Evolutionary conservation across 2,329 filamentous ascomycete species (phyloP), one percentile per base, ranked within the genome.

Genomic region (Emergomyces pasteurianus): DNA sequence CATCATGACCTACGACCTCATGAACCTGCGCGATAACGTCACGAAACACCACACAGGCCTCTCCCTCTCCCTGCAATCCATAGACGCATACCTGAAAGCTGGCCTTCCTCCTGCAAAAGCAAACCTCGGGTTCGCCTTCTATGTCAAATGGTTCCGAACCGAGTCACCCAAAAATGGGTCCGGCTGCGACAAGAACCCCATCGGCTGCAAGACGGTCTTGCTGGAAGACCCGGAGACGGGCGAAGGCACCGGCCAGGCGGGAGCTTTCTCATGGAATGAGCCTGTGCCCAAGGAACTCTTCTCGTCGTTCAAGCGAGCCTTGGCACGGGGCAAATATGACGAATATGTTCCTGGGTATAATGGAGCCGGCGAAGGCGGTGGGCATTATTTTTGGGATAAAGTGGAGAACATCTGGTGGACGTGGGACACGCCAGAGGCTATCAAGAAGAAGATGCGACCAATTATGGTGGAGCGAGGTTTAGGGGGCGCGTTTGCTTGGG

Each of bases 401-500:
- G 64, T 74, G 5, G 77, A 83, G 65, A 73, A 80, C 60, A 70
- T 86, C 36, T 91, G 87, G 80, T 91, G 88, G 88, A 85, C 86
- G 0, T 90, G 85, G 78, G 88, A 91, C 63, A 87, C 85, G 0
- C 77, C 80, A 0, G 77, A 78, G 9, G 78, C 84, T 18, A 85
- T 91, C 58, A 65, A 71, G 18, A 75, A 77, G 60, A 91, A 91
- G 74, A 83, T 89, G 62, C 73, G 78, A 2, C 70, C 79, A 3
- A 79, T 90, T 40, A 77, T 89, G 3, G 74, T 77, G 36, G 75
- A 76, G 38, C 79, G 81, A 68, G 71, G 75, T 0, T 71, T 90
- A 0, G 87, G 87, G 1, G 88, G 88, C 18, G 83, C 88, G 5
- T 89, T 90, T 79, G 86, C 87, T 0, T 90, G 87, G 87, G 86